These are phyloP conservation scores for Pittosporum tobira DNA, from an alignment of 129 eudicot genomes.

Conservation along the genomic window DNA sequence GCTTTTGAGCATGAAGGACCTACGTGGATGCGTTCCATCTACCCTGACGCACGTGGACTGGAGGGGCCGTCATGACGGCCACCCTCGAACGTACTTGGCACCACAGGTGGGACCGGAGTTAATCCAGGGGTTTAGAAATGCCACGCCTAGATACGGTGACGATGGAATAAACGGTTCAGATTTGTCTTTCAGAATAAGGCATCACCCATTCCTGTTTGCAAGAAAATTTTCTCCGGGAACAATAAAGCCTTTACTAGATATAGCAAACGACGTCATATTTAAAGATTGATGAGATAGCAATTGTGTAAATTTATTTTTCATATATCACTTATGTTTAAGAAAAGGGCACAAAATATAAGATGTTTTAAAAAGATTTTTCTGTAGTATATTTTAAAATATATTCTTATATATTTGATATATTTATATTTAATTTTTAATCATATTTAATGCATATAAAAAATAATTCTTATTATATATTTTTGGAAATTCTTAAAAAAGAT, in stretches of 20 bases:
- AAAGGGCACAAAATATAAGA: too few relatives aligned
- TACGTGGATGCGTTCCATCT: constrained; percentile 51
- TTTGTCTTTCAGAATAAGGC: constrained; percentile 18
- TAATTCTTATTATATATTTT: too few relatives aligned
- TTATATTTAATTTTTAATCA: too few relatives aligned
- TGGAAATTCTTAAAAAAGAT: too few relatives aligned
- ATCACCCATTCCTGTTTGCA: constrained; percentile 72
- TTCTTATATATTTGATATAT: too few relatives aligned
- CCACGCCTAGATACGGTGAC: constrained; percentile 63
- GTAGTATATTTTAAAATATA: too few relatives aligned
- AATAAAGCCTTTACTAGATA: constrained; percentile 35
- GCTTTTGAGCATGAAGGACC: constrained; percentile 61
- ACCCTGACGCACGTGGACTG: constrained; percentile 89
- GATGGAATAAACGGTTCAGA: constrained; percentile 46
- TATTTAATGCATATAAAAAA: too few relatives aligned
- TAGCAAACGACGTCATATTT: constrained; percentile 52
- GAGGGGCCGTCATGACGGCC: constrained; percentile 50
- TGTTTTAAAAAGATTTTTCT: too few relatives aligned
- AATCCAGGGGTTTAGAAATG: constrained; percentile 32
- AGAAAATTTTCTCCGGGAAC: constrained; percentile 60
- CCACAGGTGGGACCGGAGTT: constrained; percentile 54
- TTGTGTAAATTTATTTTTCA: constrained; percentile 6
- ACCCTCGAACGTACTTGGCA: constrained; percentile 51
- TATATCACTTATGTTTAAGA: neutral
- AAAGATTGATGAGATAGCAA: constrained; percentile 22